Percentiles rank a stretch among this genome's conserved stretches.
phyloP scores from a whole-genome alignment of 2,329 filamentous ascomycete genomes.

The Beauveria bassiana region DNA sequence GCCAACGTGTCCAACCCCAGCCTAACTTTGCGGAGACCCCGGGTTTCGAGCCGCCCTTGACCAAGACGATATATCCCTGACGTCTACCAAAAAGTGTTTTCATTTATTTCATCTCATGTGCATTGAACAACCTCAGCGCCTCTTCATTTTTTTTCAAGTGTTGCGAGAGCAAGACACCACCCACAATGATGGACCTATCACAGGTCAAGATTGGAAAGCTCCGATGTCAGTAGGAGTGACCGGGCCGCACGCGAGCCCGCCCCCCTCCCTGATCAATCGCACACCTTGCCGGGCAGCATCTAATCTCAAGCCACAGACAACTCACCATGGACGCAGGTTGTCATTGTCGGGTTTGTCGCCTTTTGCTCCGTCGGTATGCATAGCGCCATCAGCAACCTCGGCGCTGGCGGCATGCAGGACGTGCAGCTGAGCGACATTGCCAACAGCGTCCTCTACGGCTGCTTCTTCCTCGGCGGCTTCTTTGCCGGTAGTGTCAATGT shows the following conservation, averaged over 20 bases:
- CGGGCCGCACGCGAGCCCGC: background rate
- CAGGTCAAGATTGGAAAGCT: background rate
- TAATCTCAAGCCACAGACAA: slow-evolving; percentile 6
- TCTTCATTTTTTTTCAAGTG: background rate
- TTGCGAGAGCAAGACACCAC: background rate
- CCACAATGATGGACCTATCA: background rate
- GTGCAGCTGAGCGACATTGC: slow-evolving; percentile 12
- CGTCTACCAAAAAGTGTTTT: background rate
- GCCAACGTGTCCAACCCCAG: no score
- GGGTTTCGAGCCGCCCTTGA: background rate
- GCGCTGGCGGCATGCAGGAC: slow-evolving; percentile 9
- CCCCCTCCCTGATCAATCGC: background rate
- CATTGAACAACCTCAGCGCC: background rate
- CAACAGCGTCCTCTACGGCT: slow-evolving; percentile 41
- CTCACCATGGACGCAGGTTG: slow-evolving; percentile 16
- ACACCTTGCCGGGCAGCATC: background rate
- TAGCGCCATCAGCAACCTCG: slow-evolving; percentile 13
- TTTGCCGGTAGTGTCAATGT: slow-evolving; percentile 60
- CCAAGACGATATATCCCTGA: background rate
- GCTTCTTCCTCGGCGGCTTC: slow-evolving; percentile 55
- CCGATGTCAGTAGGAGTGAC: background rate
- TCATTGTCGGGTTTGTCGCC: slow-evolving; percentile 17
- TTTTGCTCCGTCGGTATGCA: slow-evolving; percentile 20
- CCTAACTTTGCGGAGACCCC: background rate
- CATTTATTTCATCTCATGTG: background rate